phyloP scores from a whole-genome alignment of 2,329 filamentous ascomycete species.

The Ustulina deusta region DNA sequence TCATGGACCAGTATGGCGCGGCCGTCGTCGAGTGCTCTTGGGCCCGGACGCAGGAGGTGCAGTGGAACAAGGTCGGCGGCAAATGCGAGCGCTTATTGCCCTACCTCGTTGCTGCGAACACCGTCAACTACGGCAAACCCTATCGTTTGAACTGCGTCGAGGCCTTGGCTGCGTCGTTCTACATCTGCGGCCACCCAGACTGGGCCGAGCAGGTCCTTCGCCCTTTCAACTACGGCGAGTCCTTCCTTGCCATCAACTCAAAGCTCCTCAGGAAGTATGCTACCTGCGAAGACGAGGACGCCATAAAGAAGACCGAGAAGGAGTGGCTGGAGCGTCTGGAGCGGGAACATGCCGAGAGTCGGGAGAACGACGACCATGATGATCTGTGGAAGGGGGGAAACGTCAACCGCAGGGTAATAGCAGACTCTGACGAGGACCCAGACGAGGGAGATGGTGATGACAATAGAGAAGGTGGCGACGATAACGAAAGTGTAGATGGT shows the following conservation, averaged over 20 bases:
- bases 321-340: constrained; percentile 92
- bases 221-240: constrained; percentile 87
- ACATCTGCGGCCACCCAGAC: constrained; percentile 89
- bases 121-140: constrained; percentile 96
- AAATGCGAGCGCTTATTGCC: constrained; percentile 92
- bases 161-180: constrained; percentile 91
- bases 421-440: constrained; percentile 64
- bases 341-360: constrained; percentile 85
- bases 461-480: constrained; percentile 55
- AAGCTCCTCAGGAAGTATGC: constrained; percentile 86
- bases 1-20: constrained; percentile 89
- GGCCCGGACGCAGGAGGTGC: constrained; percentile 91
- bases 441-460: constrained; percentile 60
- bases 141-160: constrained; percentile 97
- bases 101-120: constrained; percentile 95
- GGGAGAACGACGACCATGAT: constrained; percentile 72
- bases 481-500: constrained; percentile 63
- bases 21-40: constrained; percentile 98
- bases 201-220: constrained; percentile 89
- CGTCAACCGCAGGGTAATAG: constrained; percentile 73
- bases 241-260: constrained; percentile 91
- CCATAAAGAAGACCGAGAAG: constrained; percentile 84
- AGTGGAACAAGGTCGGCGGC: constrained; percentile 90
- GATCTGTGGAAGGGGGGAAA: constrained; percentile 95
- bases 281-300: constrained; percentile 82